Base-by-base conservation (phyloP, 129 eudicot genomes). In the Arctium lappa region DNA sequence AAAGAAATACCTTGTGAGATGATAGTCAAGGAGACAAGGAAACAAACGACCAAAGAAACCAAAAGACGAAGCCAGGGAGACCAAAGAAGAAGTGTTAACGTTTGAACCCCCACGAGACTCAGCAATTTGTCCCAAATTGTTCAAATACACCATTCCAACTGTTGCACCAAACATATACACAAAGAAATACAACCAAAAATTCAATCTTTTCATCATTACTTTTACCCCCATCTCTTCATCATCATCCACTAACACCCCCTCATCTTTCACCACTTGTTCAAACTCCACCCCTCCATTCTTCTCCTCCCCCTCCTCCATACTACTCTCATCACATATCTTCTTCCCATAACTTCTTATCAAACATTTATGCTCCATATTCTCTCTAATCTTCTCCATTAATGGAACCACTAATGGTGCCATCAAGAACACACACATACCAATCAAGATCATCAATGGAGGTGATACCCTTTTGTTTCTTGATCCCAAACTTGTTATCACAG, bases 131-230 rank as follows among this genome's bases (percentile, higher is more conserved):
- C 99, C 99, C 84, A 95, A 82, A 56, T 95, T 95, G 76, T 95
- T 95, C 85, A 93, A 72, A 88, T 87, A 95, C 56, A 95, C 99
- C 87, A 95, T 42, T 3, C 99, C 99, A 62, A 95, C 82, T 16
- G 99, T 93, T 65, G 94, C 97, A 50, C 99, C 99, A 83, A 89
- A 95, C 38, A 95, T 50, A 71, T 95, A 95, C 80, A 89, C 92
- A 40, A 90, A 91, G 29, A 86, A 93, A 86, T 95, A 95, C 68
- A 95, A 74, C 99, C 99, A 95, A 81, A 95, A 95, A 79, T 95
- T 90, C 82, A 91, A 80, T 77, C 75, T 91, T 81, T 80, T 83
- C 72, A 95, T 2, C 99, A 95, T 91, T 76, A 31, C 53, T 85
- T 39, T 84, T 30, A 69, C 89, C 73, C 86, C 93, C 62, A 91